Base-by-base conservation (phyloP, 768 basidiomycete genomes). In the Crassisporium funariophilum region DNA sequence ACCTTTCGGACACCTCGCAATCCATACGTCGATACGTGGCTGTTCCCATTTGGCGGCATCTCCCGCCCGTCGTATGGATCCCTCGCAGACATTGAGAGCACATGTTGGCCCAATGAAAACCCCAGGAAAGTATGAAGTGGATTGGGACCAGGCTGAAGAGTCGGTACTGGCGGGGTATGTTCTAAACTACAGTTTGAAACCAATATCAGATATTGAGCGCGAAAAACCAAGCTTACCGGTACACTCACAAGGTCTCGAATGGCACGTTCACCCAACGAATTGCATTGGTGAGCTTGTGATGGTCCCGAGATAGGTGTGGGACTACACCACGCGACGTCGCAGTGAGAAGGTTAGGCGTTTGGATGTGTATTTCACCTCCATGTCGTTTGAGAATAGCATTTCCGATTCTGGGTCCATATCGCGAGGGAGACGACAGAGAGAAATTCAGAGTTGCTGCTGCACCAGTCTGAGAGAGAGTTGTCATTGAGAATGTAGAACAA, bases 161-260 rank as follows among this genome's bases (percentile, higher is more conserved):
- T 86, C 8, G 86, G 87, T 0, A 85, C 61, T 0, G 91, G 89
- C 0, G 86, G 84, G 1, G 52, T 67, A 35, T 77, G 78, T 52
- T 91, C 88, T 34, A 92, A 60, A 64, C 90, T 76, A 48, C 19
- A 22, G 21, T 56, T 55, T 35, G 54, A 49, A 40, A 29, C 38
- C 27, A 15, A 47, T 35, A 43, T 21, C 25, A 36, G 15, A 19
- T 15, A 24, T 45, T 15, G 27, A 25, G n/a, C 19, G 13, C 13
- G 13, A 16, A 20, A 27, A 24, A 23, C 40, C 45, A 44, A 33
- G 35, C 41, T 16, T n/a, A 36, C 27, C 11, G 20, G 15, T 7
- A 31, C 19, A 75, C 84, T 78, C 65, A 91, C 90, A 91, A 92
- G 15, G 83, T 77, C 66, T 92, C 90, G 57, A 91, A 91, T 0